Base-by-base conservation (phyloP, 306 rosid genomes). In the Vachellia collinsii region DNA sequence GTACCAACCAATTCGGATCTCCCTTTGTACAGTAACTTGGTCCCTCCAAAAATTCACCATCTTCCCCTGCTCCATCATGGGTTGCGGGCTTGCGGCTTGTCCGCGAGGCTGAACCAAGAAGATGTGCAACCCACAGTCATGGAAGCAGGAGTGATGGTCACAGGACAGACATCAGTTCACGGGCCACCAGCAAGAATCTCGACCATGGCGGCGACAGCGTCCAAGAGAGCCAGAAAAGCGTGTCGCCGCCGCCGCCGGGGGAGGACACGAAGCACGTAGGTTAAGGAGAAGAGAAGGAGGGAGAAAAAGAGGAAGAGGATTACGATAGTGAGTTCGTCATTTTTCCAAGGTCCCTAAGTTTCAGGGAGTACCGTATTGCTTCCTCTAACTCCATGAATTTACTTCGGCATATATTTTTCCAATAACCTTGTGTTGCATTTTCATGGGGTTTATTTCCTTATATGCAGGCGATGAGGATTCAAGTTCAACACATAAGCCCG, bases 51-150 rank as follows among this genome's bases (percentile, higher is more conserved):
- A 46, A 13, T 19, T 43, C 25, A 0, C 37, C 54, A 12, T 43
- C 63, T 13, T 22, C 22, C 56, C 7, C 43, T 17, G 12, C 77
- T 37, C 1, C 47, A 51, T 23, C 65, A 73, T 73, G 77, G 77
- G 77, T 53, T n/a, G n/a, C n/a, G n/a, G n/a, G n/a, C n/a, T n/a
- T 73, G 65, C 48, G 47, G 77, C 19, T 34, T 73, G 25, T 73
- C 66, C 12, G 17, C 66, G 0, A n/a, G 14, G 11, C 1, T 73
- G 48, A 43, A 51, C 37, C 48, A n/a, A 51, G 77, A 73, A 10
- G 50, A 72, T 6, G 29, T 3, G 34, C 64, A 51, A 8, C 62
- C 19, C 10, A 9, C 17, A 0, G 6, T 46, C 13, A 23, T 16
- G 42, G 13, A 20, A 23, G 20, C 44, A 25, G 14, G 41, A 8